These are phyloP conservation scores for Cicer arietinum DNA, from an alignment of 306 rosid species.

Conservation along the genomic window DNA sequence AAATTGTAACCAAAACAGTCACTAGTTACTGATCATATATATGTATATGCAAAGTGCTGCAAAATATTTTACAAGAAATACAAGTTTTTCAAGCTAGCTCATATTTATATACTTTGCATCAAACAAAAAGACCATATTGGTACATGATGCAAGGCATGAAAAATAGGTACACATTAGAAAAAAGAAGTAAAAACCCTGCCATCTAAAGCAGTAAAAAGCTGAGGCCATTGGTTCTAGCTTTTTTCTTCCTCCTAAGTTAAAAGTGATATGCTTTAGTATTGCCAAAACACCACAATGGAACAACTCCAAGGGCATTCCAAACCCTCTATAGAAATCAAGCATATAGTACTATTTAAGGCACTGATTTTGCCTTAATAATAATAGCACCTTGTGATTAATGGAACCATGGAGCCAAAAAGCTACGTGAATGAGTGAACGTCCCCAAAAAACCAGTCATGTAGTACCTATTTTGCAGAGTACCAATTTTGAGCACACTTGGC, in stretches of 20 bases:
- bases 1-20: background rate
- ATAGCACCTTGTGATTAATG: slow-evolving; percentile 25
- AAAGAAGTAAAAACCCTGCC: background rate
- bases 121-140: slow-evolving; percentile 19
- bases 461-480: slow-evolving; percentile 72
- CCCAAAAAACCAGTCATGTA: slow-evolving; percentile 28
- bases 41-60: slow-evolving; percentile 12
- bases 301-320: slow-evolving; percentile 3
- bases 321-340: slow-evolving; percentile 47
- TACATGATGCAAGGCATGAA: slow-evolving; percentile 40
- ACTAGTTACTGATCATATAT: background rate
- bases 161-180: slow-evolving; percentile 7
- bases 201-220: slow-evolving; percentile 33
- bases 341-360: background rate
- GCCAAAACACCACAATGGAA: slow-evolving; percentile 44
- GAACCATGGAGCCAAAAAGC: slow-evolving; percentile 33
- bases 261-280: slow-evolving; percentile 27
- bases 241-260: slow-evolving; percentile 34
- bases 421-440: slow-evolving; percentile 27
- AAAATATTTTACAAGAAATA: background rate
- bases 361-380: slow-evolving; percentile 27
- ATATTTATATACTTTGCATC: slow-evolving; percentile 40
- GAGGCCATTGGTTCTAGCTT: slow-evolving; percentile 41
- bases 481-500: slow-evolving; percentile 91
- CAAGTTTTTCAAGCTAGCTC: background rate